Base-by-base conservation (phyloP, 768 basidiomycete species). In the Lactarius pseudohatsudake region DNA sequence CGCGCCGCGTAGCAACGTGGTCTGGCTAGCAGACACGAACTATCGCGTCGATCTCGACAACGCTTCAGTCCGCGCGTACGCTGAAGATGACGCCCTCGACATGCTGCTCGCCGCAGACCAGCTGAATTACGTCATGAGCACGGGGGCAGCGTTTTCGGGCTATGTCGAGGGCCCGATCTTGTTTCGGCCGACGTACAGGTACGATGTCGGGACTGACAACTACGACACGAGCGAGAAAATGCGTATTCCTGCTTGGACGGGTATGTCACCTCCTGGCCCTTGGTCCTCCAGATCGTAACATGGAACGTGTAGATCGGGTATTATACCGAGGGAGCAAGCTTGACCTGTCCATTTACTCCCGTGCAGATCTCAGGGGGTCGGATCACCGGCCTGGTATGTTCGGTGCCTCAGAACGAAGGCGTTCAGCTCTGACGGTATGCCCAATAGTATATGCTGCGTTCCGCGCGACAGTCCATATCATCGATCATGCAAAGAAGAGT, bases 201-300 rank as follows among this genome's bases (percentile, higher is more conserved):
- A 96, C 73, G 88, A 91, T 73, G 74, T 89, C 7, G 85, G 87
- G 11, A 87, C 94, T 10, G 90, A 97, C 68, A 81, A 82, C 57
- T 99, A 98, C 75, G 97, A 99, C 75, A 91, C 93, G 16, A 92
- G 93, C 74, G 97, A 98, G 77, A 99, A 98, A 80, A 86, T 89
- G 84, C 85, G 97, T 30, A 90, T 97, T 73, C 97, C 97, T 6
- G 94, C 96, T 20, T 98, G 96, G 96, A 98, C 96, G 72, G 94
- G 94, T 94, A 64, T 66, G 83, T 69, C 30, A 61, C 30, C 4
- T 30, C 45, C 36, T 64, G 36, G 40, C 50, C 40, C 30, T 47
- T 64, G 32, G 40, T 54, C 40, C 30, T 47, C 67, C 64, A 56
- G 75, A 45, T 54, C 16, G 54, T 57, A 40, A 20, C 47, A 8